phyloP scores from a whole-genome alignment of 179 eudicot species.

The Drosera spatulata region DNA sequence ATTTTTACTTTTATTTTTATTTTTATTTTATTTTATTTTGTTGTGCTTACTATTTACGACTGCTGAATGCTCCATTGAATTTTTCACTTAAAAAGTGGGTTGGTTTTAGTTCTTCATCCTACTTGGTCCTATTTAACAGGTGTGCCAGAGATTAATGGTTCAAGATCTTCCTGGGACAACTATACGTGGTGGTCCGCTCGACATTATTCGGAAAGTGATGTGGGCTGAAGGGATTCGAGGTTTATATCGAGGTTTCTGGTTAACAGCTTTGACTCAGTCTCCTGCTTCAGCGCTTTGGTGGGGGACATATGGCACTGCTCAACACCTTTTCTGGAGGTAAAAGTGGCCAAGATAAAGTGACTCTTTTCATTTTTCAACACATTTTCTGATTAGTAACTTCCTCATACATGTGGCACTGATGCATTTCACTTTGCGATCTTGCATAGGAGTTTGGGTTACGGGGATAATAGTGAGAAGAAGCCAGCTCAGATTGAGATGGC shows the following conservation, averaged over 20 bases:
- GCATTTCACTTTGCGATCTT: neutral
- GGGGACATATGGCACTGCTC: slow-evolving; percentile 72
- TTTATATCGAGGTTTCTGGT: slow-evolving; percentile 62
- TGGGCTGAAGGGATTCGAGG: slow-evolving; percentile 63
- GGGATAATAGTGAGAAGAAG: slow-evolving; percentile 31
- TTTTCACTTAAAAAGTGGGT: too few relatives aligned
- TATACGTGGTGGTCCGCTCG: slow-evolving; percentile 42
- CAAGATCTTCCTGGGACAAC: slow-evolving; percentile 65
- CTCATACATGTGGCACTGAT: neutral
- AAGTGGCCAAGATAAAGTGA: neutral
- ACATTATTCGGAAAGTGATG: slow-evolving; percentile 43
- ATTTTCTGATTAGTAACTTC: too few relatives aligned
- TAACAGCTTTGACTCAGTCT: slow-evolving; percentile 54
- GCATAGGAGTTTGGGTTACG: slow-evolving; percentile 48
- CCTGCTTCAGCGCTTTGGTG: slow-evolving; percentile 90
- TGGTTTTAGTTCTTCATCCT: neutral
- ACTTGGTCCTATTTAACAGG: slow-evolving; percentile 15
- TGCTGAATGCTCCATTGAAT: too few relatives aligned
- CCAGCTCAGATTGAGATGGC: slow-evolving; percentile 61
- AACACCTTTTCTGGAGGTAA: slow-evolving; percentile 74
- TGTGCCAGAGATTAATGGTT: slow-evolving; percentile 65
- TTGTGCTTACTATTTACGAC: too few relatives aligned
- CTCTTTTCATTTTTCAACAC: neutral
- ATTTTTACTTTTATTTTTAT: too few relatives aligned
- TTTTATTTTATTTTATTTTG: too few relatives aligned